Conservation (phyloP, 2,329 filamentous ascomycete species). For the Aspergillus transmontanensis region DNA sequence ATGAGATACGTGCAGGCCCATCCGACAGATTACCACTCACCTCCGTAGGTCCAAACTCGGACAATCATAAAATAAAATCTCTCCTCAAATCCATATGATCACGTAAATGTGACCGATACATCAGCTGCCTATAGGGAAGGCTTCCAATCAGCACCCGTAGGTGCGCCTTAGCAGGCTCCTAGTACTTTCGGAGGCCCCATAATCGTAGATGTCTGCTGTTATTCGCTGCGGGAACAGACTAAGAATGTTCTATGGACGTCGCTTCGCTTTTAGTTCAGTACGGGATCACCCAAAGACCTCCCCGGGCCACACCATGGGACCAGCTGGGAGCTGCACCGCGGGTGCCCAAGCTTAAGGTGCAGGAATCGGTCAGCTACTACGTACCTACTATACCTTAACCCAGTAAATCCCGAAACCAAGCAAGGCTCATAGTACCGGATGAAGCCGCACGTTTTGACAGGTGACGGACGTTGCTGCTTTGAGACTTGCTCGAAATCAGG, state of each 20-base stretch:
- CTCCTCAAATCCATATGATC: background rate
- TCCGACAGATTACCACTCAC: background rate
- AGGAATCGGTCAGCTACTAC: constrained; percentile 1
- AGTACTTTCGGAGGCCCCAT: constrained; percentile 3
- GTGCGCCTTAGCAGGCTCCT: constrained; percentile 6
- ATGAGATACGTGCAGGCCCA: constrained; percentile 4
- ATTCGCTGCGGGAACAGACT: constrained; percentile 19
- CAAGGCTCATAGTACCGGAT: constrained; percentile 4
- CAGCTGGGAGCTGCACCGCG: constrained; percentile 7
- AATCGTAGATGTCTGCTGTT: background rate
- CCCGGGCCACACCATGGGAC: constrained; percentile 16
- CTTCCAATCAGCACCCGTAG: constrained; percentile 9
- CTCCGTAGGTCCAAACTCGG: constrained; percentile 2
- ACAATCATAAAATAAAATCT: constrained; percentile 1
- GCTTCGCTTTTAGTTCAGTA: constrained; percentile 14
- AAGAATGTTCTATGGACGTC: constrained; percentile 24
- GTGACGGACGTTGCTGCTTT: constrained; percentile 8
- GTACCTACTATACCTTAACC: background rate
- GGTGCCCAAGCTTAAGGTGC: constrained; percentile 7
- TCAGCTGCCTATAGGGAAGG: background rate
- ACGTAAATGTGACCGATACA: constrained; percentile 5
- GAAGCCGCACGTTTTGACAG: constrained; percentile 10
- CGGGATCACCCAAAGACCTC: constrained; percentile 18
- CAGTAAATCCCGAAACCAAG: background rate
- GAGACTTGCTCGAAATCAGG: background rate